Base-by-base conservation (phyloP, 169 alveolate species). In the Plasmodium adleri region DNA sequence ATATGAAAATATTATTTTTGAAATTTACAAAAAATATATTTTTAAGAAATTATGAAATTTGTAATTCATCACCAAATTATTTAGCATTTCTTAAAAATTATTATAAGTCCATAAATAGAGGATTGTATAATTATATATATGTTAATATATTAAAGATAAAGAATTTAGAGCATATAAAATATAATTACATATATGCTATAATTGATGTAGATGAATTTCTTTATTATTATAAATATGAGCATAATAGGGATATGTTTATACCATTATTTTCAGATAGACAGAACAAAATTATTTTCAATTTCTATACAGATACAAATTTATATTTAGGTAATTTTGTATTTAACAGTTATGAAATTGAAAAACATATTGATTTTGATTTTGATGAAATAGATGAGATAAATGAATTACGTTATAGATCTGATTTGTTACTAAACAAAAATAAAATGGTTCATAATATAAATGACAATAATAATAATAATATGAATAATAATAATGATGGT, bases 241-340 rank as follows among this genome's bases (percentile, higher is more conserved):
- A 78, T 50, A 78, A 78, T 66, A 78, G 60, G 26, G 89, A 78
- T 26, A 78, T 78, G 89, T 78, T 78, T 56, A 78, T 78, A 78
- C 89, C 89, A 6, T 58, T 78, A 22, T 78, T 58, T 60, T 24
- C 89, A n/a, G 89, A 78, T 47, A 49, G 70, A 28, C 89, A 78
- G 8, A 78, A 78, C 17, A 78, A 78, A 59, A 71, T 78, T n/a
- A 59, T 64, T 15, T 78, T 78, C 32, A 3, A 78, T 45, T 78
- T 78, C 67, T 78, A 78, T 45, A 78, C 89, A 45, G 89, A 78
- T 60, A 17, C 52, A 7, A 60, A 78, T 64, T 45, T 78, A 15
- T 78, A 78, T 22, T 60, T 78, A 78, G 89, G 89, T 15, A 43
- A 78, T 64, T 58, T 78, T 64, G 32, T 58, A 49, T 22, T 78